Conservation (phyloP, 2,329 filamentous ascomycete species). For the Talaromyces sp. region DNA sequence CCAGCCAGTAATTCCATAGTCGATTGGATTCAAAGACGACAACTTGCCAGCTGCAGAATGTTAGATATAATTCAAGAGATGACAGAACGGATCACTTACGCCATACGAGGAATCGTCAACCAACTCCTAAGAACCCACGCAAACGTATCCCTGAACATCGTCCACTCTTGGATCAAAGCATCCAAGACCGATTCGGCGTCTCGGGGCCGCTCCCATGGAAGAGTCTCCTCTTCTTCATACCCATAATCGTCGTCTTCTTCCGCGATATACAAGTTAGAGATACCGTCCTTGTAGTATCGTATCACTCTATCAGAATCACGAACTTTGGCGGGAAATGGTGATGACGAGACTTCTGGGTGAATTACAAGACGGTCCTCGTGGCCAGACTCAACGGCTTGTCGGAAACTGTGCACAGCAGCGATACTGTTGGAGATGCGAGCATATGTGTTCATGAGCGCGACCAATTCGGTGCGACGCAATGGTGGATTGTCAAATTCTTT, state of each 20-base stretch:
- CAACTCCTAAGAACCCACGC: slow-evolving; percentile 68
- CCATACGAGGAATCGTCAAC: slow-evolving; percentile 61
- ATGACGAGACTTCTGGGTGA: slow-evolving; percentile 27
- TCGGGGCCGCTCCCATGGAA: slow-evolving; percentile 32
- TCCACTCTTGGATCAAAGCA: slow-evolving; percentile 61
- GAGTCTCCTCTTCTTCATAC: slow-evolving; percentile 33
- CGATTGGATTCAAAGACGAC: slow-evolving; percentile 52
- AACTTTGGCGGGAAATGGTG: slow-evolving; percentile 18
- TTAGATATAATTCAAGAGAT: not conserved
- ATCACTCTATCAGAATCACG: slow-evolving; percentile 21
- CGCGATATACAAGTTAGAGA: slow-evolving; percentile 35
- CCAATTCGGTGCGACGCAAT: slow-evolving; percentile 84
- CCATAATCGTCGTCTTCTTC: slow-evolving; percentile 45
- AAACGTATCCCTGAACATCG: slow-evolving; percentile 59
- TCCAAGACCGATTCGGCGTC: slow-evolving; percentile 52
- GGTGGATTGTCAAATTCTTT: slow-evolving; percentile 62
- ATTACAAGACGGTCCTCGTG: slow-evolving; percentile 31
- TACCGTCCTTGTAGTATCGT: slow-evolving; percentile 33
- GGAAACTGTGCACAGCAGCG: slow-evolving; percentile 70
- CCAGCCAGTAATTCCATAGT: slow-evolving; percentile 61
- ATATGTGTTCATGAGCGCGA: slow-evolving; percentile 91
- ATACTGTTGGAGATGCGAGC: slow-evolving; percentile 81
- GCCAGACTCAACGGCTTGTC: slow-evolving; percentile 43
- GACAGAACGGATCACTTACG: slow-evolving; percentile 57
- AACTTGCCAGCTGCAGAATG: slow-evolving; percentile 47